These are phyloP conservation scores for Boletus reticuloceps DNA, from an alignment of 768 basidiomycete genomes.

Conservation along the genomic window DNA sequence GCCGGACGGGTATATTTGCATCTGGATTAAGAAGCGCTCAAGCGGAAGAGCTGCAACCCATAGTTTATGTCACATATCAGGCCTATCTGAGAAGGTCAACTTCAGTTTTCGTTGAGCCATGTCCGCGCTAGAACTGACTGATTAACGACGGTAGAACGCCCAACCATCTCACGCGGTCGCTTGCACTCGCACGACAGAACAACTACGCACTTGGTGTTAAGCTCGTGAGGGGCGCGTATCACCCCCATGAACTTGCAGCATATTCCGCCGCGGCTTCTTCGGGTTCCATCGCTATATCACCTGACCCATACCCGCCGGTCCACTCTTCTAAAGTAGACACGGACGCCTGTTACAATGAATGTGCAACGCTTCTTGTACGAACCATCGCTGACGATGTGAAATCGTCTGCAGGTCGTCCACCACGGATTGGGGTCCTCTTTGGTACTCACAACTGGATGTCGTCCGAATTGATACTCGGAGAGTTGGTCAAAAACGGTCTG, in stretches of 20 bases:
- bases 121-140: not conserved
- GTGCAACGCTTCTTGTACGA: slow-evolving; percentile 53
- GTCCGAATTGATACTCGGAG: slow-evolving; percentile 56
- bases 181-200: slow-evolving; percentile 61
- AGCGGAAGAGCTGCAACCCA: slow-evolving; percentile 50
- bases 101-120: not conserved
- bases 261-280: slow-evolving; percentile 27
- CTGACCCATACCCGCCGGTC: slow-evolving; percentile 60
- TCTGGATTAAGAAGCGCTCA: not conserved
- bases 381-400: slow-evolving; percentile 53
- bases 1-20: not conserved
- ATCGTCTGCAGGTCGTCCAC: slow-evolving; percentile 11
- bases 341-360: slow-evolving; percentile 68
- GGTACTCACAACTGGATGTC: slow-evolving; percentile 86
- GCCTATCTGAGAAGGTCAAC: slow-evolving; percentile 76
- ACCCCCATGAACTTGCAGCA: slow-evolving; percentile 66
- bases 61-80: slow-evolving; percentile 86
- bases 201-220: slow-evolving; percentile 84
- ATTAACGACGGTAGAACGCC: slow-evolving; percentile 49
- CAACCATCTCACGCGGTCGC: slow-evolving; percentile 58
- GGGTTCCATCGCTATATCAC: slow-evolving; percentile 47
- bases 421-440: slow-evolving; percentile 64
- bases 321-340: slow-evolving; percentile 69
- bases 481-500: slow-evolving; percentile 56
- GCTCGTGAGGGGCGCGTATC: slow-evolving; percentile 92